Base-by-base conservation (phyloP, 2,329 filamentous ascomycete species). In the Pyrenophora graminea region DNA sequence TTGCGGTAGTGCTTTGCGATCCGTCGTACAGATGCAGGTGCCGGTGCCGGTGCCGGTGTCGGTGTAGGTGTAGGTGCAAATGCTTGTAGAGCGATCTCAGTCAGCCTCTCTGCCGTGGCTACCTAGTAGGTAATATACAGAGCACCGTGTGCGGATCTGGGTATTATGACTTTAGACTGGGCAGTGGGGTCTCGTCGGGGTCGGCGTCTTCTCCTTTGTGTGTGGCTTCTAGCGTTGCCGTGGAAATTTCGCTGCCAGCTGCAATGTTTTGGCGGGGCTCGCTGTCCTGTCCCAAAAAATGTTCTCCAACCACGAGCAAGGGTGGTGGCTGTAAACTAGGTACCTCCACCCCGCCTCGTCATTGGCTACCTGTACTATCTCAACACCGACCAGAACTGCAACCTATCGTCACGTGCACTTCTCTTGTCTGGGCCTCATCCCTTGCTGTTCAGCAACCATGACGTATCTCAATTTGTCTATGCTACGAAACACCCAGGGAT, bases 251-350 rank as follows among this genome's bases (percentile, higher is more conserved):
- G 47, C 42, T 52, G 42, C 43, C 38, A 48, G 47, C 45, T 52
- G 42, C 43, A 43, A 48, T 53, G 53, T 58, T 58, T 58, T 58
- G 56, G 56, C 48, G 56, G 56, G 53, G 56, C 48, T 55, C 42
- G 53, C 41, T 21, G 51, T 46, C 44, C 37, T 43, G 41, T 46
- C 39, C 50, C 19, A 21, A 50, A 50, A 53, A 54, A 56, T 55
- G 48, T 55, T 48, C 19, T 49, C 36, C 30, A 48, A 40, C 41
- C 23, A 51, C 46, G 43, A 32, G 32, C 54, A 53, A 51, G 53
- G 53, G 44, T 53, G 45, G 19, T 21, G 19, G 19, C 19, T 42
- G 43, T 42, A 42, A 32, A 37, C 31, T 46, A 19, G 8, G 21
- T 40, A 39, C 19, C 34, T 18, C 33, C 30, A 38, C 43, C 39